These are phyloP conservation scores for Kodamaea nitidulidarum DNA, from an alignment of 805 yeast genomes.

Conservation along the genomic window DNA sequence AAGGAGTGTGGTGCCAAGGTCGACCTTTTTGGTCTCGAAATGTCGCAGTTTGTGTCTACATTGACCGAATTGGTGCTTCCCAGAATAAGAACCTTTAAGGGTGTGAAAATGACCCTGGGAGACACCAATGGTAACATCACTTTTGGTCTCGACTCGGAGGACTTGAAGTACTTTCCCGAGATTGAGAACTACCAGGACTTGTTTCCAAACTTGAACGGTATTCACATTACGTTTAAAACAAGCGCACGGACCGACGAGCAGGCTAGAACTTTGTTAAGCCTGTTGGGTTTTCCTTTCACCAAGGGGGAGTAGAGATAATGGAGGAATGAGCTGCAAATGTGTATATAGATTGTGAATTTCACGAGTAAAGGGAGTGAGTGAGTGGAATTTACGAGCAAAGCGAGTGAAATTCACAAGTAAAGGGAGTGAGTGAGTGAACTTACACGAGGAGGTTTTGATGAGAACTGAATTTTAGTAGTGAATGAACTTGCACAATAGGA, in stretches of 20 bases:
- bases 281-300: slow-evolving; percentile 74
- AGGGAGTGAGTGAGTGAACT: too few species aligned
- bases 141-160: slow-evolving; percentile 76
- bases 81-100: slow-evolving; percentile 81
- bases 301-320: neutral
- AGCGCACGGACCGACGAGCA: slow-evolving; percentile 86
- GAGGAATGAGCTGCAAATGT: too few species aligned
- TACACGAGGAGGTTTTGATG: too few species aligned
- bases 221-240: slow-evolving; percentile 81
- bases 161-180: slow-evolving; percentile 85
- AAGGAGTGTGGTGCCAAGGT: slow-evolving; percentile 89
- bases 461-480: too few species aligned
- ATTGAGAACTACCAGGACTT: slow-evolving; percentile 84
- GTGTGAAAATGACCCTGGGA: slow-evolving; percentile 73
- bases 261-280: slow-evolving; percentile 80
- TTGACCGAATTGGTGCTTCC: slow-evolving; percentile 91
- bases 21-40: slow-evolving; percentile 69
- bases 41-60: slow-evolving; percentile 81
- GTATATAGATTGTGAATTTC: too few species aligned
- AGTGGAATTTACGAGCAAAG: too few species aligned
- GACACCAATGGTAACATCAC: slow-evolving; percentile 83
- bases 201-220: slow-evolving; percentile 83
- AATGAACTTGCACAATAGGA: too few species aligned
- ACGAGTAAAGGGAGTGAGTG: too few species aligned
- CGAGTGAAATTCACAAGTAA: too few species aligned